Evolutionary conservation across 805 yeast genomes (phyloP), one percentile per base, ranked within the genome.

Genomic region (Jamesozyma rosinii): DNA sequence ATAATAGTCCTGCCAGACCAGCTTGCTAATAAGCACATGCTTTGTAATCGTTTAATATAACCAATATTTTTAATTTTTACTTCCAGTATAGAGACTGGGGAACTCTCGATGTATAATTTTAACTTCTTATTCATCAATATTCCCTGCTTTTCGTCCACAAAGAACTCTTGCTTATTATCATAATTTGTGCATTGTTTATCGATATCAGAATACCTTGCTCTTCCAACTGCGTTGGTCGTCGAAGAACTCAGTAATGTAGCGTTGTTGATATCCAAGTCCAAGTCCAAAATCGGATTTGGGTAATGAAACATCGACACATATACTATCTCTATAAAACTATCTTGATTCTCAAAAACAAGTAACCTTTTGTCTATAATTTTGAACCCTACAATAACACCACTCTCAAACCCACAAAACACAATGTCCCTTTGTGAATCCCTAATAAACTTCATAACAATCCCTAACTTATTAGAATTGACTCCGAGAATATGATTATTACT

Each of bases 301-400:
- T 49, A 58, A 43, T 58, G 61, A 2, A 44, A 49, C 26, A 20
- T 36, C 5, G 44, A 41, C 4, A 41, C 5, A 6, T 35, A 20
- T 3, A 37, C 24, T 3, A 41, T 26, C 13, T 41, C 32, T 9
- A 41, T 30, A 9, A 4, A 36, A 14, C 15, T 20, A 15, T 19
- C 32, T 9, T 10, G 13, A 17, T 19, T 34, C 18, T 34, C 26
- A 15, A 22, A 37, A 9, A 15, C 4, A 20, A 4, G 13, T 19
- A 22, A 17, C n/a, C 21, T 19, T 9, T 15, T 13, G 11, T 46
- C 42, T 18, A 30, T 32, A 11, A 53, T 6, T 36, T 42, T 42
- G 26, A 61, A 49, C 3, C 64, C 64, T n/a, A 60, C 43, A 3
- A 59, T 46, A 26, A 52, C 45, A 13, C 66, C 66, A 46, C 58